These are phyloP conservation scores for Puccinia polysora DNA, from an alignment of 1,284 basidiomycete genomes.

Conservation along the genomic window DNA sequence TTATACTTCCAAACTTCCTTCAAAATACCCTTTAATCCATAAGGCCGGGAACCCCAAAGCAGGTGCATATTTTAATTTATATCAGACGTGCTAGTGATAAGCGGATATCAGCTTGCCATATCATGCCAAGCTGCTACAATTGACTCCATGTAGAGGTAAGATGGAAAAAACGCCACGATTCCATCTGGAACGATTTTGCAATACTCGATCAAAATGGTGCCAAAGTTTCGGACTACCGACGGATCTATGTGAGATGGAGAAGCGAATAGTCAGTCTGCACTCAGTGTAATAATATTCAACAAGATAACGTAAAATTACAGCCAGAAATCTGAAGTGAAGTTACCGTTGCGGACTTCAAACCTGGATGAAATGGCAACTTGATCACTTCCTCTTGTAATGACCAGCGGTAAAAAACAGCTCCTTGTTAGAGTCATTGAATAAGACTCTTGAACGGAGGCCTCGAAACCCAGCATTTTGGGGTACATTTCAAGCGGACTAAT, in stretches of 20 bases:
- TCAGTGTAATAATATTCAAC: too few species aligned
- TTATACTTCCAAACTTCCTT: slow-evolving; percentile 99
- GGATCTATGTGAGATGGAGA: slow-evolving; percentile 61
- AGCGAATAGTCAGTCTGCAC: neutral
- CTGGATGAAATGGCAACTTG: slow-evolving; percentile 98
- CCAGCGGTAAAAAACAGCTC: slow-evolving; percentile 95
- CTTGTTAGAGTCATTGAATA: slow-evolving; percentile 97
- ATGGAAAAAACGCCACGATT: slow-evolving; percentile 99
- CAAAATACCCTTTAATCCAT: slow-evolving; percentile 71
- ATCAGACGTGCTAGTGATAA: too few species aligned
- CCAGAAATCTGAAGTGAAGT: neutral
- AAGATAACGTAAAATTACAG: neutral
- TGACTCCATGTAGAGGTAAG: slow-evolving; percentile 99
- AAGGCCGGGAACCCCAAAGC: neutral
- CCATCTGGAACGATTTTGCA: slow-evolving; percentile 97
- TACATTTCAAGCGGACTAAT: slow-evolving; percentile 99
- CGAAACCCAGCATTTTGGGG: slow-evolving; percentile 98
- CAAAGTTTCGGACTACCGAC: slow-evolving; percentile 97
- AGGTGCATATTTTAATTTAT: too few species aligned
- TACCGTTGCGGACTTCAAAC: slow-evolving; percentile 87
- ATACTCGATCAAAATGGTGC: slow-evolving; percentile 95
- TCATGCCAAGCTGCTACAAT: slow-evolving; percentile 99
- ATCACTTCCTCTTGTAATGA: slow-evolving; percentile 94
- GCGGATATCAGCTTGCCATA: slow-evolving; percentile 65
- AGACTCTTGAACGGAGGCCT: slow-evolving; percentile 91